These are phyloP conservation scores for Hippophae rhamnoides DNA, from an alignment of 306 rosid genomes.

Conservation along the genomic window DNA sequence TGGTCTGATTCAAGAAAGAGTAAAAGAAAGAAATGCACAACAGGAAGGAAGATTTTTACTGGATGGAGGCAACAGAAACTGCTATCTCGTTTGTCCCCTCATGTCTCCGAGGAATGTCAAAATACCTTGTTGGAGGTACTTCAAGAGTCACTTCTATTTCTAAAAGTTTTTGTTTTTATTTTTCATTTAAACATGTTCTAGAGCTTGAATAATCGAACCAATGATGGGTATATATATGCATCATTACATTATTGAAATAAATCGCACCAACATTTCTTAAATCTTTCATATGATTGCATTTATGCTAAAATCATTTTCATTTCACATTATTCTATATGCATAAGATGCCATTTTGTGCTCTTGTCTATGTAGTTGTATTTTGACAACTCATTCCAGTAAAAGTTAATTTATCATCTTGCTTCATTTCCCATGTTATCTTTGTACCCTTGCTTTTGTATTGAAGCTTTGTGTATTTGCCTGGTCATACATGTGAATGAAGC, in stretches of 20 bases:
- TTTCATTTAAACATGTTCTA: neutral
- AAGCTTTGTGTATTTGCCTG: too few relatives aligned
- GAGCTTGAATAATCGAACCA: neutral
- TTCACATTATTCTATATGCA: neutral
- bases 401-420: neutral
- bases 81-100: conserved; percentile 51
- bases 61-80: conserved; percentile 60
- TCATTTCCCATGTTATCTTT: neutral
- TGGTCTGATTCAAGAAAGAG: conserved; percentile 53
- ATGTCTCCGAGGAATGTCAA: conserved; percentile 40
- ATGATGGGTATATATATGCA: conserved; percentile 8
- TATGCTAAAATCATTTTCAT: neutral
- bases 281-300: neutral
- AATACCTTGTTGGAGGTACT: conserved; percentile 51
- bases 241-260: conserved; percentile 6
- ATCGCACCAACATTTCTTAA: neutral
- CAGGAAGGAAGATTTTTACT: conserved; percentile 49
- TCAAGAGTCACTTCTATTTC: conserved; percentile 5
- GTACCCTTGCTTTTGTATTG: neutral
- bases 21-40: conserved; percentile 44
- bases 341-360: conserved; percentile 2
- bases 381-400: neutral
- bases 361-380: neutral
- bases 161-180: neutral
- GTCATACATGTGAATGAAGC: neutral